A percentile compares a stretch with the other conserved stretches of the same genome.
These are phyloP conservation scores for Ganoderma sp. DNA, from an alignment of 1,284 basidiomycete genomes.

Conservation along the genomic window DNA sequence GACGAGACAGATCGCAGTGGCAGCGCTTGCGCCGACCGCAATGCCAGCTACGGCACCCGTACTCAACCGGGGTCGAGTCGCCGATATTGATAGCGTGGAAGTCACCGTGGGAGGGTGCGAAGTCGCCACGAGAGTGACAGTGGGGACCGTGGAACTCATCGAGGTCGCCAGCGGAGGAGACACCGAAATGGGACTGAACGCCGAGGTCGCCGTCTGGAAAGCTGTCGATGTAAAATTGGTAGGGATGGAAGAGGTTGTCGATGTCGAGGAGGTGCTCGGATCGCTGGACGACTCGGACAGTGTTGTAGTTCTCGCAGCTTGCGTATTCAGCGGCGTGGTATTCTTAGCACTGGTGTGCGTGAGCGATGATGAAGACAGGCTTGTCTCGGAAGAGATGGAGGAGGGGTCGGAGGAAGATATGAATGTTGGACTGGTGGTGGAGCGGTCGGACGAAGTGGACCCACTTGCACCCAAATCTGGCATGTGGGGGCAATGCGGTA, in stretches of 20 bases:
- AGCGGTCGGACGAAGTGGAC: background rate
- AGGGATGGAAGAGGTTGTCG: background rate
- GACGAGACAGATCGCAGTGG: background rate
- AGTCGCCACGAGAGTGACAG: background rate
- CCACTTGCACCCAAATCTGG: background rate
- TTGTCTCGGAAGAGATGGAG: background rate
- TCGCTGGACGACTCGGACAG: background rate
- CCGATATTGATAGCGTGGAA: background rate
- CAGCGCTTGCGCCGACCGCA: background rate
- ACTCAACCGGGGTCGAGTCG: background rate
- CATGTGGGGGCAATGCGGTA: background rate
- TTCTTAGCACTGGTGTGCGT: too few relatives aligned
- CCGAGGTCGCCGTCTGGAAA: too few relatives aligned
- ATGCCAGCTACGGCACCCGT: background rate
- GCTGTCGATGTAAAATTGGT: too few relatives aligned
- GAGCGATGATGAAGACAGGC: background rate
- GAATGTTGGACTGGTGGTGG: background rate
- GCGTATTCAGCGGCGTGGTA: background rate
- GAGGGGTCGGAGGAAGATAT: background rate
- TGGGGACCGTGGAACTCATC: background rate
- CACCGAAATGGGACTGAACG: too few relatives aligned
- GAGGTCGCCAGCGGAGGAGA: too few relatives aligned
- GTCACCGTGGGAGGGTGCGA: background rate
- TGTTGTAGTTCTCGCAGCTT: background rate
- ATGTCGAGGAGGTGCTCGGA: background rate